Base-by-base conservation (phyloP, 2,329 filamentous ascomycete genomes). In the Monosporascus sp. region DNA sequence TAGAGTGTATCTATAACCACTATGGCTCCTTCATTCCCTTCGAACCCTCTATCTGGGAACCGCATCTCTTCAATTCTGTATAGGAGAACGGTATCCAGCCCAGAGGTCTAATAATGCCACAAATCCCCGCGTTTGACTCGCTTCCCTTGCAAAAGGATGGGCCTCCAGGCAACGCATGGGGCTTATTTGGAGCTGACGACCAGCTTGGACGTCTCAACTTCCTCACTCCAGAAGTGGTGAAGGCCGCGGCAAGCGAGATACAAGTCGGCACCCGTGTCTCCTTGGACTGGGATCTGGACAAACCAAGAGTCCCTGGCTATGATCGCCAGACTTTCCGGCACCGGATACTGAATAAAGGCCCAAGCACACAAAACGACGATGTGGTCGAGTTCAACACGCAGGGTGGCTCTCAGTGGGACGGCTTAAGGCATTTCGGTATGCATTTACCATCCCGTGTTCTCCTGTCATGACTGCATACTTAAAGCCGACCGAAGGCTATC, bases 171-270 rank as follows among this genome's bases (percentile, higher is more conserved):
- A 78, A 78, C 57, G 72, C 76, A 31, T 79, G 76, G 76, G 74
- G 75, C 4, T 68, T 77, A 7, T 78, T 76, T 59, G 76, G 76
- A 5, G 54, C 66, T 2, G 52, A 65, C 31, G 77, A 79, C 57
- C 69, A 78, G 55, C 65, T 78, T 4, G 77, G 78, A 15, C 76
- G 74, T 52, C 69, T 80, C 5, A 79, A 79, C 61, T 68, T 78
- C 6, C 70, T 80, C 46, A 80, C 76, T 0, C 72, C 76, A 0
- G 63, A 69, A n/a, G 70, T 68, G 11, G 69, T 76, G 20, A 66
- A 67, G 7, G 63, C 67, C 7, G 76, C 75, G 0, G 70, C 75
- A 1, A 64, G 67, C 18, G 76, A 79, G 58, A 78, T 79, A 56
- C 68, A 70, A 45, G 68, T 67, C 6, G 74, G 71, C 31, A 60